Percentiles rank a stretch among this genome's conserved stretches.
These are phyloP conservation scores for Phytophthora nicotianae DNA, from an alignment of 352 stramenopile genomes.

Conservation along the genomic window DNA sequence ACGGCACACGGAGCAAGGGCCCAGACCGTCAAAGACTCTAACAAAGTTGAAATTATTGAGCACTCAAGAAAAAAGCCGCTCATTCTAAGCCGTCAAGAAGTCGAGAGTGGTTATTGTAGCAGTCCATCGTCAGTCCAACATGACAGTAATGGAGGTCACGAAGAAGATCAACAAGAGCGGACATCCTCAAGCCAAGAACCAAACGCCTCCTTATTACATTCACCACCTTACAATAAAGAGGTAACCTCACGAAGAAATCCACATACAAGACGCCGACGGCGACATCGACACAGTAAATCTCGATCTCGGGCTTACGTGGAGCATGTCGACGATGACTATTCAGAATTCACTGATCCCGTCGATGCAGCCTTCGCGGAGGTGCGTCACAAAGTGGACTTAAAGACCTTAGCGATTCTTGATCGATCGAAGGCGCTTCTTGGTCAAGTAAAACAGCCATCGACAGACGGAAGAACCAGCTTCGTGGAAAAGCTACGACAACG, in stretches of 20 bases:
- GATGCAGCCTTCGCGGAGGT: constrained; percentile 44
- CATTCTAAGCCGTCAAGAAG: constrained; percentile 32
- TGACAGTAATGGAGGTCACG: neutral
- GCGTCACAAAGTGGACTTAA: constrained; percentile 50
- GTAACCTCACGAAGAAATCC: neutral
- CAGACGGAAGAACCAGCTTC: constrained; percentile 25
- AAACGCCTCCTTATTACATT: constrained; percentile 4
- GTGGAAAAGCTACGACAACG: constrained; percentile 41
- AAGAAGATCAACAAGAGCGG: constrained; percentile 9
- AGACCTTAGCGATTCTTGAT: constrained; percentile 63
- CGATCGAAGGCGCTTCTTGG: constrained; percentile 50
- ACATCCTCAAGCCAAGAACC: neutral
- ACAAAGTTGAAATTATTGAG: neutral
- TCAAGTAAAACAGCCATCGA: constrained; percentile 23
- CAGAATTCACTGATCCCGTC: constrained; percentile 21
- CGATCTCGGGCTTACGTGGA: neutral
- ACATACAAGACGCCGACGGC: constrained; percentile 7
- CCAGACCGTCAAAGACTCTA: neutral
- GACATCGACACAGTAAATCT: constrained; percentile 11
- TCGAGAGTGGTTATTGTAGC: constrained; percentile 5
- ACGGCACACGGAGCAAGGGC: constrained; percentile 6
- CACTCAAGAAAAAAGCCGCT: constrained; percentile 16
- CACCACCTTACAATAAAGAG: constrained; percentile 9
- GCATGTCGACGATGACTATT: constrained; percentile 19
- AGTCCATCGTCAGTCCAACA: constrained; percentile 1